Base-by-base conservation (phyloP, 495 filamentous ascomycete genomes). In the Hyaloscypha hepaticicola region DNA sequence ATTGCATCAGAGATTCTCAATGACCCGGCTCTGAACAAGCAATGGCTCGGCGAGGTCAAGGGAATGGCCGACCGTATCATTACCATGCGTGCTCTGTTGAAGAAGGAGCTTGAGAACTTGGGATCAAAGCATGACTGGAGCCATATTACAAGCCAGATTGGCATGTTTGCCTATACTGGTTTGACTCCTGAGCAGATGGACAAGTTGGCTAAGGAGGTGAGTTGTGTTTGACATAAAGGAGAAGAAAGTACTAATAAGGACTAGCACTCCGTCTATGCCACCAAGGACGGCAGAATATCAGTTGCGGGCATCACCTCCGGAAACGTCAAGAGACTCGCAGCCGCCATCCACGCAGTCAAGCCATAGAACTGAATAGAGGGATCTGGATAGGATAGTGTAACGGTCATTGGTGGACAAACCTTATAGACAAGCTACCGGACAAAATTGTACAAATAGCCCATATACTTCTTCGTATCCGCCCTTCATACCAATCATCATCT, bases 11-110 rank as follows among this genome's bases (percentile, higher is more conserved):
- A 90, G 81, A 96, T 99, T 78, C 86, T 99, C 75, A 96, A 95
- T 79, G 88, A 94, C 73, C 80, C 90, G 29, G 83, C 79, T 21
- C 85, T 98, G 52, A 94, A 97, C 82, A 77, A 90, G 76, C 92
- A 98, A 77, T 99, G 95, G 95, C 85, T 97, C 27, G 85, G 83
- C 66, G 95, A 99, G 82, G 95, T 99, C 75, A 97, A 98, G 88
- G 92, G 82, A 59, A 99, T 99, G 95, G 95, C 95, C 48, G 92
- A 97, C 78, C 95, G 95, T 70, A 99, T 99, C 82, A 99, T 99
- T 75, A 90, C 86, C 76, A 99, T 99, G 95, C 91, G 95, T 65
- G 87, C 90, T 55, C 82, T 96, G 41, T 87, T 99, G 69, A 94
- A 95, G 82, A 84, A 89, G 72, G 95, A 96, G 80, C 87, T 99